These are phyloP conservation scores for Syncephalis fuscata DNA, from an alignment of 371 early-diverging fungal genomes.

Conservation along the genomic window DNA sequence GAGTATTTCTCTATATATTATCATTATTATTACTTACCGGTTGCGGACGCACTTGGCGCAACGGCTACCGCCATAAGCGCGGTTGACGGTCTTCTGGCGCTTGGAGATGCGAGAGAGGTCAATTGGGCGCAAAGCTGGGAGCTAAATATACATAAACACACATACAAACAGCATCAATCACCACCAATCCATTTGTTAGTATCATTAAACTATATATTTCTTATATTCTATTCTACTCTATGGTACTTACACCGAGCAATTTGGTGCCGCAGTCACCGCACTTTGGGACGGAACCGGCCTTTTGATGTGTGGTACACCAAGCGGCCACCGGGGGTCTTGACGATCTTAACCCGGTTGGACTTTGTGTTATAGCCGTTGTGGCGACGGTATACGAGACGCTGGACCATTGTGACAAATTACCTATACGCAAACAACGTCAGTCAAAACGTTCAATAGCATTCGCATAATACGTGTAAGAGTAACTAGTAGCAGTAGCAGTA, in stretches of 20 bases:
- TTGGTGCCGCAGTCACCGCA: constrained; percentile 95
- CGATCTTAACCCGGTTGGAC: constrained; percentile 88
- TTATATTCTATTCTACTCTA: too few species aligned
- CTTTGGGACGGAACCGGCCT: constrained; percentile 80
- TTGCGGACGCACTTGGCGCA: constrained; percentile 87
- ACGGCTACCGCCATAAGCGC: constrained; percentile 95
- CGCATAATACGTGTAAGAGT: too few species aligned
- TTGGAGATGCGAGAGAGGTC: constrained; percentile 81
- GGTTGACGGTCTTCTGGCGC: constrained; percentile 84
- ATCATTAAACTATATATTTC: too few species aligned
- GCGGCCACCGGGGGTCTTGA: constrained; percentile 97
- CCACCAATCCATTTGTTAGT: background rate
- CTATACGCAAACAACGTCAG: too few species aligned
- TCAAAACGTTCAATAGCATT: too few species aligned
- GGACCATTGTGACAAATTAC: constrained; percentile 33
- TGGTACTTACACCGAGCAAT: constrained; percentile 77
- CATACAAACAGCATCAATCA: background rate
- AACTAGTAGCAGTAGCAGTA: too few species aligned
- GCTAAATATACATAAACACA: constrained; percentile 15
- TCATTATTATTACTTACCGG: constrained; percentile 26
- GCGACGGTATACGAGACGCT: constrained; percentile 95
- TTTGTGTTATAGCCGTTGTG: constrained; percentile 97
- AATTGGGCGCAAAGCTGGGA: constrained; percentile 86
- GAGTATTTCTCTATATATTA: background rate
- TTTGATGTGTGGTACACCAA: constrained; percentile 85